phyloP scores from a whole-genome alignment of 164 flowering plant genomes.

The Piper betle region DNA sequence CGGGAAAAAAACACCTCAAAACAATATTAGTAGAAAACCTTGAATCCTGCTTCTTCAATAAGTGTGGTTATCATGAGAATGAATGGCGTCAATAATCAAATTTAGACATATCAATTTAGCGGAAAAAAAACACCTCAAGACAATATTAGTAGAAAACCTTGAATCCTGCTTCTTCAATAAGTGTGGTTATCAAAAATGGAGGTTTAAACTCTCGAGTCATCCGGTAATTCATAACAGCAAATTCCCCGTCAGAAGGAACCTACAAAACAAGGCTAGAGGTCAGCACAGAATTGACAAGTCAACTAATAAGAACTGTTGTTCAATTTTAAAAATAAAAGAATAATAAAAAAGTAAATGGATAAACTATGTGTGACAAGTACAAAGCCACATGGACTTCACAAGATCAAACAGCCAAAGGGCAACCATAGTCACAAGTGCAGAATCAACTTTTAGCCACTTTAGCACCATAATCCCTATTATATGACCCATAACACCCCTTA shows the following conservation, averaged over 20 bases:
- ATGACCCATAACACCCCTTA: constrained; percentile 21
- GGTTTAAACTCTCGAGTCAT: constrained; percentile 96
- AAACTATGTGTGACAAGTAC: background rate
- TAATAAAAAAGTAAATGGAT: too few relatives aligned
- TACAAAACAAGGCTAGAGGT: constrained; percentile 10
- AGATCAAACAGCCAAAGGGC: background rate
- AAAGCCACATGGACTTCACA: background rate
- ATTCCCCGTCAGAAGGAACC: constrained; percentile 98
- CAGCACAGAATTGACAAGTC: background rate
- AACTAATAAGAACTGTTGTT: too few relatives aligned
- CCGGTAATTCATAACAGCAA: constrained; percentile 96
- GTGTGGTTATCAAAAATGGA: constrained; percentile 70
- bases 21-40: constrained; percentile 25
- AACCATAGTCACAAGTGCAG: background rate
- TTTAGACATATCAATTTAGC: background rate
- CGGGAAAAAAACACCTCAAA: background rate
- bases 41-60: constrained; percentile 77
- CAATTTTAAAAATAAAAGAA: too few relatives aligned
- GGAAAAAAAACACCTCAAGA: background rate
- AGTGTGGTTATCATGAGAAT: constrained; percentile 61
- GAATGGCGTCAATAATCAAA: background rate
- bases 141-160: constrained; percentile 29
- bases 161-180: constrained; percentile 79
- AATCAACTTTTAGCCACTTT: background rate
- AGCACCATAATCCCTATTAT: background rate